Base-by-base conservation (phyloP, 208 protist genomes). In the Leishmania arabica region DNA sequence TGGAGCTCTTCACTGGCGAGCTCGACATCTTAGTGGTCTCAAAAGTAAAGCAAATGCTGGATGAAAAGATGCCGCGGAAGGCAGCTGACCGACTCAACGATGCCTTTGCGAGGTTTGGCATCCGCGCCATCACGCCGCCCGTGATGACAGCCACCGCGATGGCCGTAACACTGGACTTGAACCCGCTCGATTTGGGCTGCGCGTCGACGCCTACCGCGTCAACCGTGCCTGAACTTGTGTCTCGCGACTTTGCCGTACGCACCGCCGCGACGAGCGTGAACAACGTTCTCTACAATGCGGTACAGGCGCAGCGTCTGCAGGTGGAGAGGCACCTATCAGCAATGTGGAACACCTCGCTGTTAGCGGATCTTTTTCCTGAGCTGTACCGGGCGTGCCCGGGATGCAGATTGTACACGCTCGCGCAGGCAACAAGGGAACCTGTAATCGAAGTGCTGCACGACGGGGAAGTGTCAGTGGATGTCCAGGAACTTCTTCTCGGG, bases 1-100 rank as follows among this genome's bases (percentile, higher is more conserved):
- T 93, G 17, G 80, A 89, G 45, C 6, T 93, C 0, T 88, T 96
- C 66, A 84, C 89, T 51, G 89, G 90, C 7, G 78, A 96, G 54
- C 66, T 96, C 42, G 86, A 96, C 72, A 78, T 76, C 15, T 70
- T 88, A 65, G 88, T 94, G 42, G 84, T 78, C 24, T 49, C 56
- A 15, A 79, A 86, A 68, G 66, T 94, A 3, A 82, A 88, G 66
- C 82, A 83, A 62, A 73, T 88, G 69, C 49, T 96, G 40, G 58
- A 86, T 83, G 13, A 74, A 68, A 62, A 79, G 54, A 60, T 70
- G 82, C 37, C 83, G 5, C 15, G 31, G 19, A 73, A 86, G 31
- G 68, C 89, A 3, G 82, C 86, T 15, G 73, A 87, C 19, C 74
- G 84, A 7, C 13, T 83, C 21, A 88, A 89, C 72, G 42, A 56